Conservation (phyloP, 495 filamentous ascomycete genomes). For the Hyaloscypha bicolor region DNA sequence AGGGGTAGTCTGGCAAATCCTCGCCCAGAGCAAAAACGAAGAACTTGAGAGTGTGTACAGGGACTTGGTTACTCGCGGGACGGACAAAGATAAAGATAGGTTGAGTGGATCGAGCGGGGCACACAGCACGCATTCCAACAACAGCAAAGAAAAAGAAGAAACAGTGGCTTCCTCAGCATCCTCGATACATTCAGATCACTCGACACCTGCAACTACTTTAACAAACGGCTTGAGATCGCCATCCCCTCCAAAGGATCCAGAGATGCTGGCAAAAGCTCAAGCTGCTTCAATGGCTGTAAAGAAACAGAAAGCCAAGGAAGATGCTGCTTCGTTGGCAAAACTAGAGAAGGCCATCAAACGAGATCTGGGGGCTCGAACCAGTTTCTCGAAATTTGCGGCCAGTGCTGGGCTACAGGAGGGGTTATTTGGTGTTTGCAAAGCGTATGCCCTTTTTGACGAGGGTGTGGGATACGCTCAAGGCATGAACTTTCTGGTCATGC, state of each 20-base stretch:
- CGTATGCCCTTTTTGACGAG: conserved; percentile 95
- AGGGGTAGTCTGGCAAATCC: conserved; percentile 96
- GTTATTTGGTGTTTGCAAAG: conserved; percentile 93
- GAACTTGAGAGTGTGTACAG: conserved; percentile 87
- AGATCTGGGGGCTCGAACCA: conserved; percentile 90
- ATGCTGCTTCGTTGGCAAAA: conserved; percentile 68
- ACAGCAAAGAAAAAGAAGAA: conserved; percentile 62
- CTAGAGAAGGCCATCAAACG: conserved; percentile 89
- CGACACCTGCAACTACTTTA: conserved; percentile 61
- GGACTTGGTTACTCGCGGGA: conserved; percentile 78
- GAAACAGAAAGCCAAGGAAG: conserved; percentile 76
- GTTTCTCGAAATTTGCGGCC: conserved; percentile 91
- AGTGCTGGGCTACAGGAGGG: conserved; percentile 91
- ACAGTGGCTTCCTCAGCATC: conserved; percentile 72
- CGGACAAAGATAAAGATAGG: conserved; percentile 73
- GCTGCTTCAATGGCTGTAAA: conserved; percentile 64
- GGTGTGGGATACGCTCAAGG: conserved; percentile 96
- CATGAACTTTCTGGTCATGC: conserved; percentile 98
- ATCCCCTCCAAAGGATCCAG: conserved; percentile 63
- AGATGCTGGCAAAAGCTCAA: conserved; percentile 67
- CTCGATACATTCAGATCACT: conserved; percentile 80
- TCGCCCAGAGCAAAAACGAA: conserved; percentile 90
- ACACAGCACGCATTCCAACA: conserved; percentile 36
- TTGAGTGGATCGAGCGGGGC: conserved; percentile 46
- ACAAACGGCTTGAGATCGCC: conserved; percentile 57